These are phyloP conservation scores for Graphilbum sp. DNA, from an alignment of 2,329 filamentous ascomycete genomes.

Conservation along the genomic window DNA sequence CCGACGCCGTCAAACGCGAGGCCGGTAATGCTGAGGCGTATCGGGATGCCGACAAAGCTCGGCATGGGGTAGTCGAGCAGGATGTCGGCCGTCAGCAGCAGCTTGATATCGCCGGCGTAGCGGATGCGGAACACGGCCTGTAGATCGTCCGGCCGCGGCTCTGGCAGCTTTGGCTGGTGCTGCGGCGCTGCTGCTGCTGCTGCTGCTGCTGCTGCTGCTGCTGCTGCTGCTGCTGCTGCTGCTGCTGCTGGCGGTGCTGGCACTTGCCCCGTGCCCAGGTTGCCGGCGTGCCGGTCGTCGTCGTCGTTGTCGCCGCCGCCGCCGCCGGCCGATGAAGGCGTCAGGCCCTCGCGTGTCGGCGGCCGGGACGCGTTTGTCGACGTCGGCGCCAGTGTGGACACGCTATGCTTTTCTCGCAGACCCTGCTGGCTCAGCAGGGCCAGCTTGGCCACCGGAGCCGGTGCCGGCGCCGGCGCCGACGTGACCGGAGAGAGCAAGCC, in stretches of 20 bases:
- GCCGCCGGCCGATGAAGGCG: too few relatives aligned
- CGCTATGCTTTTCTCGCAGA: slow-evolving; percentile 42
- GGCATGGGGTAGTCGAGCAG: slow-evolving; percentile 97
- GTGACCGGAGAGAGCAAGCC: neutral
- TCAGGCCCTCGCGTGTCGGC: slow-evolving; percentile 35
- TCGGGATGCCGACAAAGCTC: slow-evolving; percentile 87
- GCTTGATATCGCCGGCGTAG: slow-evolving; percentile 73
- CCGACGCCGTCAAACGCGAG: slow-evolving; percentile 91
- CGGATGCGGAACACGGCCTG: slow-evolving; percentile 85
- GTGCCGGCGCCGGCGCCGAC: neutral
- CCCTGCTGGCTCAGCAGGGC: slow-evolving; percentile 9
- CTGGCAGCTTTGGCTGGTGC: slow-evolving; percentile 37
- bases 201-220: slow-evolving; percentile 2
- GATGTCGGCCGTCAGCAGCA: slow-evolving; percentile 88
- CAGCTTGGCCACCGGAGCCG: neutral
- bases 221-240: neutral
- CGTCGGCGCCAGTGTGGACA: slow-evolving; percentile 43
- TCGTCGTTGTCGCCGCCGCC: too few relatives aligned
- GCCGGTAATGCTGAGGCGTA: slow-evolving; percentile 89
- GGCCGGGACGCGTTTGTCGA: slow-evolving; percentile 34
- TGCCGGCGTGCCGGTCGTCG: too few relatives aligned
- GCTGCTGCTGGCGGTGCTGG: neutral
- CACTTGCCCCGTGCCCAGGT: too few relatives aligned
- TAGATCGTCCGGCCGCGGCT: slow-evolving; percentile 69
- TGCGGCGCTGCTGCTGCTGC: neutral